Conservation (phyloP, 169 alveolate species). For the Plasmodium malariae region DNA sequence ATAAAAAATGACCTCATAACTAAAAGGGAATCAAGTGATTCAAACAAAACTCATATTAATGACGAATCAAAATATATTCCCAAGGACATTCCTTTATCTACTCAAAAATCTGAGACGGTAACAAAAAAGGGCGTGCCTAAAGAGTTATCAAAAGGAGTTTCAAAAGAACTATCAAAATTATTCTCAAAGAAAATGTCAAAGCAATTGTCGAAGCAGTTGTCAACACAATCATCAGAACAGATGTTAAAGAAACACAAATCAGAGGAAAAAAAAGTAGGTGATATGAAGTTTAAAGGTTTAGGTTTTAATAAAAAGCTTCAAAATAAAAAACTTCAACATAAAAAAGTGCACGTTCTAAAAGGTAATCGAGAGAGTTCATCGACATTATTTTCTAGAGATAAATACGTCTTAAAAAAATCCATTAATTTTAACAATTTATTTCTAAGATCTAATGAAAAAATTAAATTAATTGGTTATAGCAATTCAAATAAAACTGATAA, state of each 20-base stretch:
- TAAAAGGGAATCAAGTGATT: not conserved
- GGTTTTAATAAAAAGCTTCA: not conserved
- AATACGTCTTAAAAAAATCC: slow-evolving; percentile 17
- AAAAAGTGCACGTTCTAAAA: slow-evolving; percentile 43
- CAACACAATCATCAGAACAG: not conserved
- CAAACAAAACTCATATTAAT: too few species aligned
- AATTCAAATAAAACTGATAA: slow-evolving; percentile 15
- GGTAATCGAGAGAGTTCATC: not conserved
- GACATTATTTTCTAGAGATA: slow-evolving; percentile 24
- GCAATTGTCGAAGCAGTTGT: not conserved
- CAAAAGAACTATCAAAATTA: not conserved
- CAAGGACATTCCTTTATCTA: too few species aligned
- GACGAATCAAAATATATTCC: too few species aligned
- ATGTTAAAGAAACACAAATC: too few species aligned
- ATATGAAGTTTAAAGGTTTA: too few species aligned
- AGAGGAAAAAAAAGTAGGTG: slow-evolving; percentile 14
- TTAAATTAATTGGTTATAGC: slow-evolving; percentile 11
- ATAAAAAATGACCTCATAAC: not conserved
- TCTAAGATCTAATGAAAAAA: slow-evolving; percentile 8
- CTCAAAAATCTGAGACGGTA: too few species aligned
- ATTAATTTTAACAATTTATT: slow-evolving; percentile 15
- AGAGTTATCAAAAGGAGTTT: not conserved
- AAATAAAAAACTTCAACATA: not conserved
- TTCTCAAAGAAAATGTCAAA: not conserved
- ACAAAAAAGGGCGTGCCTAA: too few species aligned